Evolutionary conservation across 306 rosid genomes (phyloP).

Genomic region (Rosa lucieae): DNA sequence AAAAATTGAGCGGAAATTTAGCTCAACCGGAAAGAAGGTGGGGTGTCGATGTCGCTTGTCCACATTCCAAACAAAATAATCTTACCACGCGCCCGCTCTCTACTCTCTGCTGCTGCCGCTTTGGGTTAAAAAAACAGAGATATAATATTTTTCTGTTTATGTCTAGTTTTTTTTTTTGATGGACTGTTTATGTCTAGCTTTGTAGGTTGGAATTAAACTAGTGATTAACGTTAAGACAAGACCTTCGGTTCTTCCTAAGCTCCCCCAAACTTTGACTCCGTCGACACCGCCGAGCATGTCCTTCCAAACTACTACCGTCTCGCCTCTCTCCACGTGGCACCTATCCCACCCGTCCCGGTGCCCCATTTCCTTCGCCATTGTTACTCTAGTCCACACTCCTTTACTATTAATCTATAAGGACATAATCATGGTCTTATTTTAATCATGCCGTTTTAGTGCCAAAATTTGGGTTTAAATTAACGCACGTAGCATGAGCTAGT

Average conservation of each 20-base stretch:
- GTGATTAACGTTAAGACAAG: constrained; percentile 10
- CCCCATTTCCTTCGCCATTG: constrained; percentile 19
- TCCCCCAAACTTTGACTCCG: constrained; percentile 50
- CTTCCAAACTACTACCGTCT: constrained; percentile 47
- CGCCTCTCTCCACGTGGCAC: constrained; percentile 80
- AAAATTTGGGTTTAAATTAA: constrained; percentile 36
- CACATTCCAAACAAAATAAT: constrained; percentile 31
- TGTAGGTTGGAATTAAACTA: neutral
- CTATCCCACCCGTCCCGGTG: constrained; percentile 50
- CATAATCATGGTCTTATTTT: constrained; percentile 12
- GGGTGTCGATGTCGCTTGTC: constrained; percentile 45
- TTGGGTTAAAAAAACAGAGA: neutral
- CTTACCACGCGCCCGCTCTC: constrained; percentile 38
- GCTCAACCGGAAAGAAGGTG: constrained; percentile 28
- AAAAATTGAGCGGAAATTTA: no score
- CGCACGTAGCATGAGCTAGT: constrained; percentile 49
- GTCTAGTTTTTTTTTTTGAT: neutral
- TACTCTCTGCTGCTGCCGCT: constrained; percentile 24
- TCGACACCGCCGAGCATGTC: constrained; percentile 62
- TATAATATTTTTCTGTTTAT: neutral
- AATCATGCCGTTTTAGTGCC: constrained; percentile 43
- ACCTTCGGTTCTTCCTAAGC: constrained; percentile 37
- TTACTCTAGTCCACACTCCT: constrained; percentile 12
- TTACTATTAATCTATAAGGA: constrained; percentile 20
- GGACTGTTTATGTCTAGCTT: neutral